A percentile compares a stretch with the other conserved stretches of the same genome.
Conservation (phyloP, 495 filamentous ascomycete genomes). For the Chaetomium fimeti region DNA sequence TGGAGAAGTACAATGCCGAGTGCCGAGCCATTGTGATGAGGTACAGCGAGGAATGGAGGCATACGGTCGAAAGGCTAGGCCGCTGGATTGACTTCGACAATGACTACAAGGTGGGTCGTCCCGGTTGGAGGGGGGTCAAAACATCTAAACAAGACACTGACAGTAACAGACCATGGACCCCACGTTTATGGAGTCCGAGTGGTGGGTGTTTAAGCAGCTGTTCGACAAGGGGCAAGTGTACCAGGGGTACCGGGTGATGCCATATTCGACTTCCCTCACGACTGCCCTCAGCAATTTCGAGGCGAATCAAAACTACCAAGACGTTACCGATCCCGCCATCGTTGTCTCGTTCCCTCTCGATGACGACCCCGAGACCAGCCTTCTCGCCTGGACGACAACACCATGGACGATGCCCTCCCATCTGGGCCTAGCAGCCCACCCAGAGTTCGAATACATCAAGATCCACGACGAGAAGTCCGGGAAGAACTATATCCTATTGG, state of each 20-base stretch:
- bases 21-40: constrained; percentile 94
- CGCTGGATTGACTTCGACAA: constrained; percentile 99
- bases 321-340: constrained; percentile 88
- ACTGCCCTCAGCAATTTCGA: constrained; percentile 94
- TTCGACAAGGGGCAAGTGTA: constrained; percentile 88
- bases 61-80: constrained; percentile 84
- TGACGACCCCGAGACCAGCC: constrained; percentile 68
- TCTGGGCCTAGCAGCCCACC: constrained; percentile 74
- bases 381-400: constrained; percentile 93
- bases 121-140: neutral
- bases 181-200: constrained; percentile 92
- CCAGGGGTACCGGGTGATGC: constrained; percentile 87
- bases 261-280: constrained; percentile 86
- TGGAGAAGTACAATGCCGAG: constrained; percentile 89
- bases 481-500: constrained; percentile 84
- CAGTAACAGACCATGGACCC: constrained; percentile 76
- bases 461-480: constrained; percentile 77
- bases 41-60: constrained; percentile 83
- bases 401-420: constrained; percentile 95
- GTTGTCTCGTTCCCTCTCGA: constrained; percentile 85
- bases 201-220: constrained; percentile 95
- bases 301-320: constrained; percentile 91
- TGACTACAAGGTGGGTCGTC: constrained; percentile 78
- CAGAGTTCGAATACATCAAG: constrained; percentile 92
- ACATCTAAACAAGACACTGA: constrained; percentile 2